These are phyloP conservation scores for Boletus mariae DNA, from an alignment of 1,284 basidiomycete species.

Conservation along the genomic window DNA sequence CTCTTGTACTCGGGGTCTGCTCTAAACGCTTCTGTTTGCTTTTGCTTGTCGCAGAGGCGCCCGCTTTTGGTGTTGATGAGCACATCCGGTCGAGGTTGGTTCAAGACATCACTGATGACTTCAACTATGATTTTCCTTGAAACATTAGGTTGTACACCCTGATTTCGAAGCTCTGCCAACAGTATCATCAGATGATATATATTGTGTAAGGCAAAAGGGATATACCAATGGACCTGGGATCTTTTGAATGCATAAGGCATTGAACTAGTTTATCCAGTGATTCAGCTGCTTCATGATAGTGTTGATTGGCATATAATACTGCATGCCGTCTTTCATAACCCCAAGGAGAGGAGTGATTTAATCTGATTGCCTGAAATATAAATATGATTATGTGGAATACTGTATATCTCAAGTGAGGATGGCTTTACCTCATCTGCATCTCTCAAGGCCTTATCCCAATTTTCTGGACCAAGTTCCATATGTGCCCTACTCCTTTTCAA, in stretches of 20 bases:
- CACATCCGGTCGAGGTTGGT: slow-evolving; percentile 1
- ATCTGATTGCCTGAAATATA: slow-evolving; percentile 1
- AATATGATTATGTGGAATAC: too few species aligned
- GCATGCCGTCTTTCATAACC: slow-evolving; percentile 1
- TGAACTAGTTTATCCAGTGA: slow-evolving; percentile 2
- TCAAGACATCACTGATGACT: neutral
- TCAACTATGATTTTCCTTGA: neutral
- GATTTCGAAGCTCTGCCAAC: neutral
- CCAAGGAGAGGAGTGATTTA: slow-evolving; percentile 1
- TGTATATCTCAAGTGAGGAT: too few species aligned
- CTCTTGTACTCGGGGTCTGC: slow-evolving; percentile 2
- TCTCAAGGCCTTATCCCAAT: neutral
- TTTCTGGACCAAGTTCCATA: neutral
- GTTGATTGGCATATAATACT: neutral
- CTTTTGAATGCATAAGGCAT: neutral
- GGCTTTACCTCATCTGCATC: too few species aligned
- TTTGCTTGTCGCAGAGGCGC: slow-evolving; percentile 1
- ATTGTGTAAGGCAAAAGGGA: neutral
- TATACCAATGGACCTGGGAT: neutral
- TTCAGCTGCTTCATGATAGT: slow-evolving; percentile 5
- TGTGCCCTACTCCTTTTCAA: slow-evolving; percentile 5
- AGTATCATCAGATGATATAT: neutral
- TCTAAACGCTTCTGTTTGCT: slow-evolving; percentile 1
- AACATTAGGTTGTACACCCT: neutral
- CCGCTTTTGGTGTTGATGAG: slow-evolving; percentile 8